Conservation (phyloP, 2,329 filamentous ascomycete species). For the Sclerotinia sclerotiorum region DNA sequence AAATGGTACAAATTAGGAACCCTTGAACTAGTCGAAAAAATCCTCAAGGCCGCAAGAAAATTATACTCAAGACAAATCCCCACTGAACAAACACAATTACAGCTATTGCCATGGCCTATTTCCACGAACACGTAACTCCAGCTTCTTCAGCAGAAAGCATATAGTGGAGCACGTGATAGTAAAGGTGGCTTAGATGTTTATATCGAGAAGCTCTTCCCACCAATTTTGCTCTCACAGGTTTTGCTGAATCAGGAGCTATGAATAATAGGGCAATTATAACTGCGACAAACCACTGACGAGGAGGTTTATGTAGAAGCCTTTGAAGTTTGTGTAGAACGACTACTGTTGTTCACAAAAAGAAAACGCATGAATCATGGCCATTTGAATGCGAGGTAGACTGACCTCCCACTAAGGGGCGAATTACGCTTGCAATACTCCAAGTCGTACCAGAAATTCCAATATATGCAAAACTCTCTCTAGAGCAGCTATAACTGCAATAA, state of each 20-base stretch:
- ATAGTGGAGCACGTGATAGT: conserved; percentile 37
- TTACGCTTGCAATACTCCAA: conserved; percentile 27
- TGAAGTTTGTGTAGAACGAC: too few relatives aligned
- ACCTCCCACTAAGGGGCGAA: conserved; percentile 38
- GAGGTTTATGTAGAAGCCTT: conserved; percentile 40
- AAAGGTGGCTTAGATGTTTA: not conserved
- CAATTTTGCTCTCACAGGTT: not conserved
- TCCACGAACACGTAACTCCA: conserved; percentile 29
- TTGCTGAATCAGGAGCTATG: not conserved
- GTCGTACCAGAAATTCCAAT: conserved; percentile 30
- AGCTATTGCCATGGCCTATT: conserved; percentile 35
- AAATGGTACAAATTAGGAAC: too few relatives aligned
- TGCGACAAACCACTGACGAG: conserved; percentile 43
- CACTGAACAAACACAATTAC: too few relatives aligned
- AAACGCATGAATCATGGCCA: conserved; percentile 31
- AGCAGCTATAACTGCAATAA: conserved; percentile 48
- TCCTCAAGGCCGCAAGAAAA: too few relatives aligned
- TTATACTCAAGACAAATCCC: too few relatives aligned
- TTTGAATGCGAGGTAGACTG: conserved; percentile 39
- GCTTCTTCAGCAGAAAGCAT: conserved; percentile 35
- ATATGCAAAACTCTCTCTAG: not conserved
- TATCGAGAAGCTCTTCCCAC: not conserved
- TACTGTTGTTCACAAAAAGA: too few relatives aligned
- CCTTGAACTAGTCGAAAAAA: too few relatives aligned
- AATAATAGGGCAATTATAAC: conserved; percentile 42